Evolutionary conservation across 306 rosid species (phyloP), one percentile per base, ranked within the genome.

Genomic region (Mucuna pruriens): DNA sequence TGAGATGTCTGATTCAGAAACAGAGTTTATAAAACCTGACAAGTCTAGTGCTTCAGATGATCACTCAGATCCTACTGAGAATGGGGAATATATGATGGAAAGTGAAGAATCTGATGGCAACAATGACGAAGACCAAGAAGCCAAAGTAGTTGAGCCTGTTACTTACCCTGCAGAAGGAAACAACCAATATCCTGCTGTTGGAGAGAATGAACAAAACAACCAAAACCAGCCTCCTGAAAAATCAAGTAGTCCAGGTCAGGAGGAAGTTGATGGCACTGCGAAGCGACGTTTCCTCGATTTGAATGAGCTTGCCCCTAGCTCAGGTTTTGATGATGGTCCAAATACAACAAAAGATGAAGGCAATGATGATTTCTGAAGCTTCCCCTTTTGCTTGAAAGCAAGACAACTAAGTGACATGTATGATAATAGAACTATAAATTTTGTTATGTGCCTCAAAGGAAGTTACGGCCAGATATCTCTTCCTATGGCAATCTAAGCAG

Each of bases 251-350:
- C 94, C 87, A n/a, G 89, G 86, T 38, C 91, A 84, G 68, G 94
- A 92, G 34, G 95, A 91, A 87, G 86, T 75, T 17, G 93, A 88
- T 45, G 94, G 97, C 78, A 76, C 83, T 67, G 76, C 31, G 55
- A 88, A 90, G 83, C 89, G 94, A 83, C 93, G 87, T 42, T 92
- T 92, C 87, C 98, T 94, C 16, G 98, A 94, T 84, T 89, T 94
- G 79, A 94, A 94, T 54, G 97, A 94, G 88, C 92, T 90, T 77
- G 98, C 98, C 33, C 97, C 98, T 13, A 89, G 90, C 71, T 87
- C 98, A 52, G 94, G 97, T 85, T 89, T 92, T 33, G 97, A 94
- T 6, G 97, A 94, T 75, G 92, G 89, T 80, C 94, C 91, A 15
- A 86, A 85, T 78, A 62, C 90, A 6, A 76, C 83, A 48, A 94